Evolutionary conservation across 306 rosid species (phyloP), one percentile per base, ranked within the genome.

Genomic region (Macrotyloma uniflorum): DNA sequence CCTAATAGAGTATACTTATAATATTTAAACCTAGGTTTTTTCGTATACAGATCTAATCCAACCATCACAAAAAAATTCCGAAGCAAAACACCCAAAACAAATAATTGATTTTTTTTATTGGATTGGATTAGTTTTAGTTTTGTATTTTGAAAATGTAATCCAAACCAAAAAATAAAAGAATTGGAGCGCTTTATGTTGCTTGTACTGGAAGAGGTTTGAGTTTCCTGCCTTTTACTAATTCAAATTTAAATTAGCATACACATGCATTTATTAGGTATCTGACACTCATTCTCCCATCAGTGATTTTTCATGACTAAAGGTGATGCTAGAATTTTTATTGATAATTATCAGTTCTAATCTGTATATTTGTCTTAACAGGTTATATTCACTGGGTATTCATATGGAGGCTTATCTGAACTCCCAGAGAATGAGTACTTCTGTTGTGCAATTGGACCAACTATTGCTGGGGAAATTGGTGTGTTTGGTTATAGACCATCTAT

Each of bases 391-490:
- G 98, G 98, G 77, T 95, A 89, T 87, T 93, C 98, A 22, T 95
- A 95, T 73, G 98, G 98, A 50, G 98, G 97, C 53, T 84, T 95
- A 84, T 95, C 98, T 20, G 98, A 95, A 85, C 96, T 95, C 46
- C 88, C 86, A 43, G 98, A 95, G 87, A 81, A 74, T 0, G 89
- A 88, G 79, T 95, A 95, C 82, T 91, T 90, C 88, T 95, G 98
- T 83, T 92, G 98, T 85, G 89, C 98, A 46, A 95, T 92, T 97
- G 98, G 98, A 76, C 85, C 97, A 68, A 92, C 97, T 58, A 92
- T 95, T 85, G 93, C 98, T 50, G 98, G 97, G 66, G 98, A 95
- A 92, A 92, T 95, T 67, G 98, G 98, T 46, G 90, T 92, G 51
- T 95, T 92, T 85, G 98, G 98, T 76, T 92, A 95, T 86, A 89